These are phyloP conservation scores for Fusarium mangiferae DNA, from an alignment of 2,329 filamentous ascomycete species.

Conservation along the genomic window DNA sequence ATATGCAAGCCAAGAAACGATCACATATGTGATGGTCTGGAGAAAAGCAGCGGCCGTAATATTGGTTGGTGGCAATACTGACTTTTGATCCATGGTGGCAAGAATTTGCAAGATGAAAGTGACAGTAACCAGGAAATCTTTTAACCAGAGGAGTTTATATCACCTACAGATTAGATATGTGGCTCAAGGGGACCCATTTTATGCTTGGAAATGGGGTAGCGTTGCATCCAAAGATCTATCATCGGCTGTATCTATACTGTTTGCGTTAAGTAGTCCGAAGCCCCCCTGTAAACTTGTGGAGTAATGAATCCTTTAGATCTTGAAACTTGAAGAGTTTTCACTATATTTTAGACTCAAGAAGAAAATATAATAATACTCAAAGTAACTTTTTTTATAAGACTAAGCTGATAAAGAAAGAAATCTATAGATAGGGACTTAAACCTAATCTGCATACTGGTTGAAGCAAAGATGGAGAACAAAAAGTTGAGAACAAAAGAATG, in stretches of 20 bases:
- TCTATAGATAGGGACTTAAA: too few relatives aligned
- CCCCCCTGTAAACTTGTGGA: slow-evolving; percentile 2
- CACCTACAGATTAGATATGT: neutral
- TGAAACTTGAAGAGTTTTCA: neutral
- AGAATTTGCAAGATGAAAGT: too few relatives aligned
- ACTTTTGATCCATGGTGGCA: neutral
- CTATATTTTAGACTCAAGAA: rapidly evolving
- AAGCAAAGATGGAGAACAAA: too few relatives aligned
- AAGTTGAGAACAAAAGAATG: too few relatives aligned
- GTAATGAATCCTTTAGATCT: neutral
- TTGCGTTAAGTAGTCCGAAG: slow-evolving; percentile 1
- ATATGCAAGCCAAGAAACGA: slow-evolving; percentile 46
- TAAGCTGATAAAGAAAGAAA: too few relatives aligned
- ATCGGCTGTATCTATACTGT: neutral
- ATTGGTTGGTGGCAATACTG: neutral
- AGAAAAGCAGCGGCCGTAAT: neutral
- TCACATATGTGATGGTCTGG: slow-evolving; percentile 16
- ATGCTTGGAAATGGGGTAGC: neutral
- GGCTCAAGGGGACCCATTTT: neutral
- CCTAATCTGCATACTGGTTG: too few relatives aligned
- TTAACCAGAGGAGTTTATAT: neutral
- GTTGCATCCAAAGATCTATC: neutral
- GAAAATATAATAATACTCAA: neutral
- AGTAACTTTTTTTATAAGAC: too few relatives aligned
- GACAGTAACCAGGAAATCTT: rapidly evolving